Base-by-base conservation (phyloP, 1,284 basidiomycete species). In the Athelia sp. region DNA sequence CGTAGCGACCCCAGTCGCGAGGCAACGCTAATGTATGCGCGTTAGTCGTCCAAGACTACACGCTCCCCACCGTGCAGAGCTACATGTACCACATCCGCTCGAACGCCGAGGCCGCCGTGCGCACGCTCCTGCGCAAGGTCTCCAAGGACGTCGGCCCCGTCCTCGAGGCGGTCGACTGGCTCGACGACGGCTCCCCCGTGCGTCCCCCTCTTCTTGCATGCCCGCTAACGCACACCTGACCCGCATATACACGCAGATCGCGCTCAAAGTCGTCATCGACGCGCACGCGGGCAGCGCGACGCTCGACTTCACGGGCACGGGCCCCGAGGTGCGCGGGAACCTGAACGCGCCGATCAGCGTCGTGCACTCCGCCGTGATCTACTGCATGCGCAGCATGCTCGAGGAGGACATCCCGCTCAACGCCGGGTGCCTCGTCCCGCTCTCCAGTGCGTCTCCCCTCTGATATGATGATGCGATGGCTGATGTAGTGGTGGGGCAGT, bases 401-500 rank as follows among this genome's bases (percentile, higher is more conserved):
- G 87, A 93, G 57, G 70, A 84, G 26, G 94, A 97, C 60, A 98
- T 98, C 45, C 95, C 95, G 3, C 77, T 98, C 22, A 98, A 98
- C 63, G 91, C 92, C 18, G 94, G 94, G 1, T 97, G 93, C 62
- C 76, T 97, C 15, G 87, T 89, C 14, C 89, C 89, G 1, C 70
- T 91, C 31, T 78, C 82, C 34, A 82, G 87, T 89, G 58, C 50
- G 78, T 71, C 48, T 18, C 46, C 47, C 32, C 19, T 40, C n/a
- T 2, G 15, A 32, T 32, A 42, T 19, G 22, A 45, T 51, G 13
- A 9, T 52, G 44, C 52, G 45, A 14, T 45, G 47, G 47, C 52
- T 57, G 49, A 57, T 45, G 22, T 34, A 21, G 45, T 46, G 24
- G 38, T 51, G 43, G 45, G 55, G 55, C 66, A 83, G 90, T 98